Conservation (phyloP, 768 basidiomycete species). For the Boletellus ananas region DNA sequence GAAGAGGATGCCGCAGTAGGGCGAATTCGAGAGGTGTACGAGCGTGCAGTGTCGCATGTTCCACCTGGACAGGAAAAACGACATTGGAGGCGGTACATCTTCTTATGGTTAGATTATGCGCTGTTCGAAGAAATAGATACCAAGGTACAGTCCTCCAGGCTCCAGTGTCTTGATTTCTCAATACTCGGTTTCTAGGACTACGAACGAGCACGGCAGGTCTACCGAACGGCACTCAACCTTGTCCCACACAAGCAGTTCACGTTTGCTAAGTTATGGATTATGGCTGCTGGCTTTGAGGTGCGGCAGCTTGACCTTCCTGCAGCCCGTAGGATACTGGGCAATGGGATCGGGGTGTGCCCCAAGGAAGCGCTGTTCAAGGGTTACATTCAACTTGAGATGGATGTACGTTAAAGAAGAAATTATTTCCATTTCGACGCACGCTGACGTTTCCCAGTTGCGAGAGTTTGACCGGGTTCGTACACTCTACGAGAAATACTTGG, state of each 20-base stretch:
- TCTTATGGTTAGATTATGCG: constrained; percentile 94
- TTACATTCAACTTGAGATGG: constrained; percentile 91
- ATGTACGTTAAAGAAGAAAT: constrained; percentile 44
- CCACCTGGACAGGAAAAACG: constrained; percentile 93
- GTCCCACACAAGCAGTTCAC: constrained; percentile 97
- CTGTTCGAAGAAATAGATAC: constrained; percentile 95
- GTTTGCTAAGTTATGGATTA: constrained; percentile 94
- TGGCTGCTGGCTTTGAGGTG: constrained; percentile 90
- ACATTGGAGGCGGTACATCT: constrained; percentile 87
- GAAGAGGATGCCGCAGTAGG: constrained; percentile 59
- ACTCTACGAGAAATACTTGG: constrained; percentile 92
- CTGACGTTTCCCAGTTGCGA: constrained; percentile 54
- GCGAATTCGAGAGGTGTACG: constrained; percentile 90
- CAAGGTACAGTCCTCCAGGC: constrained; percentile 48
- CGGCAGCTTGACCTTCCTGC: constrained; percentile 75
- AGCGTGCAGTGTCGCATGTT: constrained; percentile 91
- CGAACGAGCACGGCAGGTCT: constrained; percentile 82
- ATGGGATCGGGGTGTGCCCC: constrained; percentile 92
- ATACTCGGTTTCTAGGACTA: constrained; percentile 56
- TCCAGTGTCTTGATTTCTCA: neutral
- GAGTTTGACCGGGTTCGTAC: constrained; percentile 94
- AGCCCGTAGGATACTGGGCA: constrained; percentile 86
- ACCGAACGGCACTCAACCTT: constrained; percentile 82
- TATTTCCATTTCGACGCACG: neutral
- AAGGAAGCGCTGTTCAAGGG: constrained; percentile 95